Conservation (phyloP, 805 yeast species). For the Lipomyces japonicus region DNA sequence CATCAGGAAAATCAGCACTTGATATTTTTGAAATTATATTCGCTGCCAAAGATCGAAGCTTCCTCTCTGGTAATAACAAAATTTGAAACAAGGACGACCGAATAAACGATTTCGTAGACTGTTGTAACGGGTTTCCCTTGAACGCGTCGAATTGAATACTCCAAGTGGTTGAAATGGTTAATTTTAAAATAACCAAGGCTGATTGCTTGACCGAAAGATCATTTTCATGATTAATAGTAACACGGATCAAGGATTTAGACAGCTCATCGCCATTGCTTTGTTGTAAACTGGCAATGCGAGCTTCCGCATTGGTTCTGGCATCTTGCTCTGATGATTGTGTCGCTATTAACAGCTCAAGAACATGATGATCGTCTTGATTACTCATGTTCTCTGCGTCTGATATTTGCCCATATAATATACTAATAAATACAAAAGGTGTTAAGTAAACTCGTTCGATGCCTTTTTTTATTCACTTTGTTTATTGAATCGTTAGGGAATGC, state of each 20-base stretch:
- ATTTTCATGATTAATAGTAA: constrained; percentile 3
- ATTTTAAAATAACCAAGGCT: constrained; percentile 16
- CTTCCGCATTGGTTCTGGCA: constrained; percentile 18
- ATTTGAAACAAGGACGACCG: constrained; percentile 14
- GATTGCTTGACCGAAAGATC: constrained; percentile 18
- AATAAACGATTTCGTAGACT: constrained; percentile 9
- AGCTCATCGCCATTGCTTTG: constrained; percentile 6
- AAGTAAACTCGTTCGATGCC: no score
- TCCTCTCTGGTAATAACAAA: constrained; percentile 43
- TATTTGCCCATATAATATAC: no score
- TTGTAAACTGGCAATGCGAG: constrained; percentile 7
- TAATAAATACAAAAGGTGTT: no score
- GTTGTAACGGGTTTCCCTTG: constrained; percentile 12
- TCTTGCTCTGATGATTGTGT: constrained; percentile 21
- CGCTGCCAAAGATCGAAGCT: constrained; percentile 62
- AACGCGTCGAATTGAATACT: constrained; percentile 27
- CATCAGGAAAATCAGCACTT: constrained; percentile 89
- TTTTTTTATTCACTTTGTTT: no score
- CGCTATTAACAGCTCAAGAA: constrained; percentile 15
- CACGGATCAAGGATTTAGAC: constrained; percentile 11
- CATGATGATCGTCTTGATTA: constrained; percentile 5
- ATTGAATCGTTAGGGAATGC: no score
- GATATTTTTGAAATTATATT: constrained; percentile 81
- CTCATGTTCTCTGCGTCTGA: no score
- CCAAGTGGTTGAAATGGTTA: constrained; percentile 22